Conservation (phyloP, 1,284 basidiomycete species). For the Ganoderma resinaceum region DNA sequence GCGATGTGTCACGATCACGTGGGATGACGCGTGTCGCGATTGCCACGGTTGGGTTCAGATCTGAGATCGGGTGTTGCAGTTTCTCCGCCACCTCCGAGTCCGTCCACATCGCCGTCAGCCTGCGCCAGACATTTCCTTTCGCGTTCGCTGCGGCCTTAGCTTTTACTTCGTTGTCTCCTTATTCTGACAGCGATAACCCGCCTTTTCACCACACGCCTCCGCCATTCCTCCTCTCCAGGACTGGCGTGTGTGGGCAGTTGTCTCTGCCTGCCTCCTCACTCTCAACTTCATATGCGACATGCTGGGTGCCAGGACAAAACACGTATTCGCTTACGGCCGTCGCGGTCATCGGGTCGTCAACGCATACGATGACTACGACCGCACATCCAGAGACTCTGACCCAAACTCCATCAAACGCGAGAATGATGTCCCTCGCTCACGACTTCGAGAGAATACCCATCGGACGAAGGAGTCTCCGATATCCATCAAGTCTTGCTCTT, state of each 20-base stretch:
- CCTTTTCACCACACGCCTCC: neutral
- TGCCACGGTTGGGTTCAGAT: slow-evolving; percentile 31
- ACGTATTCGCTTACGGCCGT: slow-evolving; percentile 73
- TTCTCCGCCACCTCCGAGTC: neutral
- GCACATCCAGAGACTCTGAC: slow-evolving; percentile 13
- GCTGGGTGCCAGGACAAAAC: slow-evolving; percentile 68
- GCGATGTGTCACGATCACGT: slow-evolving; percentile 26
- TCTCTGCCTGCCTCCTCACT: slow-evolving; percentile 20
- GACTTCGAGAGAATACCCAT: neutral
- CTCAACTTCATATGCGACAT: slow-evolving; percentile 40
- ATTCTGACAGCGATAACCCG: neutral
- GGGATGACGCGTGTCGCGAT: slow-evolving; percentile 29
- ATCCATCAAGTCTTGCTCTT: slow-evolving; percentile 20
- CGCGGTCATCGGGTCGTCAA: slow-evolving; percentile 70
- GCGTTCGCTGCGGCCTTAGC: neutral
- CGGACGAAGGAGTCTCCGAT: slow-evolving; percentile 12
- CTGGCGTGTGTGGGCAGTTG: slow-evolving; percentile 20
- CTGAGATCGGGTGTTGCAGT: slow-evolving; percentile 13
- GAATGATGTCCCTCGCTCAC: slow-evolving; percentile 4
- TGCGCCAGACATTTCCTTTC: too few species aligned
- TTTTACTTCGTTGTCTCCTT: neutral
- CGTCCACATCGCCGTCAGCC: neutral
- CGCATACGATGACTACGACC: slow-evolving; percentile 46
- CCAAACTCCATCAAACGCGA: slow-evolving; percentile 7
- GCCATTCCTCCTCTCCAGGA: slow-evolving; percentile 10